Percentiles rank a stretch among this genome's conserved stretches.
Conservation (phyloP, 1,139 yeast species). For the Pichia sp. region DNA sequence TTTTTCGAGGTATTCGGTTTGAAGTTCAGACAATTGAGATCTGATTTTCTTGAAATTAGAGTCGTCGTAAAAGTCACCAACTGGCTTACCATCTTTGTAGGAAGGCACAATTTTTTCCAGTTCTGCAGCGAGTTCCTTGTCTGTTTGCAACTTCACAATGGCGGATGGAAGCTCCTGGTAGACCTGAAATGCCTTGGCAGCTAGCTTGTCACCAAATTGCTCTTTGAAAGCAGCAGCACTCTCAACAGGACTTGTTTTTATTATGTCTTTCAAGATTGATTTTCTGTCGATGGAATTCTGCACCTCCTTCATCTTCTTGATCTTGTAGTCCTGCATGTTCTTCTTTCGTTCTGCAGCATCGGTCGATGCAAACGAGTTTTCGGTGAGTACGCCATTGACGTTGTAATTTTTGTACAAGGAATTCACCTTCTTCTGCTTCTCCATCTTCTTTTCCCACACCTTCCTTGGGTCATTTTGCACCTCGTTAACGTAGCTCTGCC, state of each 20-base stretch:
- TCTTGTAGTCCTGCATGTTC: conserved; percentile 32
- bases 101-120: conserved; percentile 32
- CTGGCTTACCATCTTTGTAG: conserved; percentile 33
- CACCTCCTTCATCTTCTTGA: conserved; percentile 35
- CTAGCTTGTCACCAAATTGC: conserved; percentile 28
- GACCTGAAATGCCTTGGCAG: conserved; percentile 27
- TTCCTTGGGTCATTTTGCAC: conserved; percentile 57
- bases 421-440: conserved; percentile 23
- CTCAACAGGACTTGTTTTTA: conserved; percentile 23
- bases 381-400: conserved; percentile 19
- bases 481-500: conserved; percentile 65
- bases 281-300: conserved; percentile 45
- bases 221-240: conserved; percentile 20
- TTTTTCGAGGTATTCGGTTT: conserved; percentile 46
- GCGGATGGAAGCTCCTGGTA: conserved; percentile 25
- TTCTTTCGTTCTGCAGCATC: conserved; percentile 25
- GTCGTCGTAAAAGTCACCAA: conserved; percentile 36
- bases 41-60: conserved; percentile 46
- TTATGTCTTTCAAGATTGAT: conserved; percentile 42
- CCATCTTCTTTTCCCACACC: conserved; percentile 52
- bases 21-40: conserved; percentile 52
- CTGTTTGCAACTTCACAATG: conserved; percentile 21
- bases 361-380: conserved; percentile 18
- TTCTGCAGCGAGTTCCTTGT: conserved; percentile 26
- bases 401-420: conserved; percentile 24